phyloP scores from a whole-genome alignment of 2,329 filamentous ascomycete species.

The Fusarium sarcochroum region DNA sequence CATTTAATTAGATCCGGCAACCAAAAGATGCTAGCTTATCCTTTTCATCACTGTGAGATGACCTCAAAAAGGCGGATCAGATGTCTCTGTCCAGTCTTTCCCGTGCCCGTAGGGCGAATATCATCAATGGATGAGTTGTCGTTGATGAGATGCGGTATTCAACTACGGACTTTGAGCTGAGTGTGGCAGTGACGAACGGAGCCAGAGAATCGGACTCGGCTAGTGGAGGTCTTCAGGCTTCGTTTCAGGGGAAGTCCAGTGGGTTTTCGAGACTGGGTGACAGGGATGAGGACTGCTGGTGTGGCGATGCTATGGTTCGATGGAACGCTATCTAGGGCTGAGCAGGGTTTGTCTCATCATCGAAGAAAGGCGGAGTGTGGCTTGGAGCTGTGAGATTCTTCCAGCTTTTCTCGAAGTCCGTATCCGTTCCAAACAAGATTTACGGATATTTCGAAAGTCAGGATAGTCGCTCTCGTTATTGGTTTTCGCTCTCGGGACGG shows the following conservation, averaged over 20 bases:
- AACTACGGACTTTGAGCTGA: constrained; percentile 9
- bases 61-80: constrained; percentile 5
- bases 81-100: not conserved
- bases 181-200: constrained; percentile 19
- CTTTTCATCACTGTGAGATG: constrained; percentile 6
- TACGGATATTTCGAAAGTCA: not conserved
- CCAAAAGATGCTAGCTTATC: not conserved
- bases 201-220: constrained; percentile 15
- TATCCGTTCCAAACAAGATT: constrained; percentile 24
- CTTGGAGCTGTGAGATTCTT: constrained; percentile 1
- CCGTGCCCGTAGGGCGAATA: constrained; percentile 19
- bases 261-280: not conserved
- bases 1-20: constrained; percentile 20
- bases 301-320: constrained; percentile 8
- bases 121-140: constrained; percentile 1
- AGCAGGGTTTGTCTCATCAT: constrained; percentile 10
- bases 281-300: not conserved
- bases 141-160: constrained; percentile 1
- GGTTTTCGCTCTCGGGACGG: not conserved
- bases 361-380: constrained; percentile 6
- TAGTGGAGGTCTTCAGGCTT: not conserved
- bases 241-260: constrained; percentile 4
- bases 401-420: constrained; percentile 15
- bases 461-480: not conserved
- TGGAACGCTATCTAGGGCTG: not conserved